Evolutionary conservation across 2,329 filamentous ascomycete genomes (phyloP).

Genomic region (Xylaria sp.): DNA sequence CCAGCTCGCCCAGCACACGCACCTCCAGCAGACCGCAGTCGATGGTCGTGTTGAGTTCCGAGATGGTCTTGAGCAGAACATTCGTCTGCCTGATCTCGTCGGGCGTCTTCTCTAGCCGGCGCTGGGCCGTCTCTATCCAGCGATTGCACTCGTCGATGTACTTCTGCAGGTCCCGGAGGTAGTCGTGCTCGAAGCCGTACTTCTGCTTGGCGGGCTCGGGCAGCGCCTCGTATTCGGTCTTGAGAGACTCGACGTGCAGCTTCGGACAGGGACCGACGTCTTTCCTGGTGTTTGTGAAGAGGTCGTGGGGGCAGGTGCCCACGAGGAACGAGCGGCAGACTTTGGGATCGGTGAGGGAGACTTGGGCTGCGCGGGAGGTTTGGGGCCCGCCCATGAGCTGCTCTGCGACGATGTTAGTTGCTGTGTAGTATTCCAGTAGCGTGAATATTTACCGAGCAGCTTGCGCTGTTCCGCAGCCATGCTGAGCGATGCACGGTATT

Average conservation of each 20-base stretch:
- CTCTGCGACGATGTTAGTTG: constrained; percentile 47
- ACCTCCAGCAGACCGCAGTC: constrained; percentile 80
- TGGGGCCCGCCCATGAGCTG: constrained; percentile 82
- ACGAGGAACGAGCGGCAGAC: constrained; percentile 92
- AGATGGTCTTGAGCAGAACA: constrained; percentile 77
- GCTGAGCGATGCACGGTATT: not conserved
- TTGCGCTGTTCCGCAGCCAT: constrained; percentile 98
- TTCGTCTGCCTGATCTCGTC: constrained; percentile 97
- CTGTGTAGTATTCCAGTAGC: constrained; percentile 2
- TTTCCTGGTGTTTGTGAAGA: constrained; percentile 99
- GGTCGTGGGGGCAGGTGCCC: constrained; percentile 93
- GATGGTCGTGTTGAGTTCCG: constrained; percentile 72
- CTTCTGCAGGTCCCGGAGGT: constrained; percentile 90
- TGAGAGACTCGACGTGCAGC: constrained; percentile 81
- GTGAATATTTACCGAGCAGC: constrained; percentile 62
- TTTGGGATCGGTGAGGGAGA: constrained; percentile 85
- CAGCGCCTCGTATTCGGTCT: constrained; percentile 78
- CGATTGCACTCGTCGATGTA: constrained; percentile 97
- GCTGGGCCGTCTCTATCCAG: constrained; percentile 83
- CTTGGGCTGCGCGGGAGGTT: constrained; percentile 68
- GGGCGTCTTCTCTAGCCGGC: constrained; percentile 90
- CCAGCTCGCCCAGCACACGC: constrained; percentile 74
- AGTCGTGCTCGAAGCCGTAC: constrained; percentile 93
- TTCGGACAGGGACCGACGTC: constrained; percentile 87
- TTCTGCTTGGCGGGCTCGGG: constrained; percentile 65